These are phyloP conservation scores for Clitocybe nebularis DNA, from an alignment of 1,284 basidiomycete genomes.

Conservation along the genomic window DNA sequence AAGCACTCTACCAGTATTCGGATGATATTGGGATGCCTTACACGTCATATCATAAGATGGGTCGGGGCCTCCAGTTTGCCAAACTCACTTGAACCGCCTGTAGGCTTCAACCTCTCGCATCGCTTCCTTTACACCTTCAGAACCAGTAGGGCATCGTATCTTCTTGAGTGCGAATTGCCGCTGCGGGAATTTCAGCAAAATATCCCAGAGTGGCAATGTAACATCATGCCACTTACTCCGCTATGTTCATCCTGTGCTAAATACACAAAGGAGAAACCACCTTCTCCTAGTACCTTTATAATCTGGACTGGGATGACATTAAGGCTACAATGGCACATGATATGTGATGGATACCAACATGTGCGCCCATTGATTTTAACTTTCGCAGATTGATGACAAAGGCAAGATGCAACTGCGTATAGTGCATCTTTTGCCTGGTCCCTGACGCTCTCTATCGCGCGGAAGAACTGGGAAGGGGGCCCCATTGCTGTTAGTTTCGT, in stretches of 20 bases:
- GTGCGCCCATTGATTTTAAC: slow-evolving; percentile 93
- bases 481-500: too few relatives aligned
- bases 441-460: slow-evolving; percentile 58
- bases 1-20: slow-evolving; percentile 60
- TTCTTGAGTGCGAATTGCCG: slow-evolving; percentile 93
- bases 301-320: slow-evolving; percentile 67
- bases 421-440: slow-evolving; percentile 78
- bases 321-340: too few relatives aligned
- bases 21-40: slow-evolving; percentile 85
- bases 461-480: slow-evolving; percentile 34
- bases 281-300: slow-evolving; percentile 87
- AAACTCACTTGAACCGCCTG: slow-evolving; percentile 78
- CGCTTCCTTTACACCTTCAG: slow-evolving; percentile 78
- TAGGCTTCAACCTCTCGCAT: slow-evolving; percentile 93
- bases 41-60: neutral
- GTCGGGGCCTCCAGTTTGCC: neutral
- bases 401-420: slow-evolving; percentile 73
- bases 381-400: slow-evolving; percentile 77
- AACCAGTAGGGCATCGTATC: slow-evolving; percentile 81
- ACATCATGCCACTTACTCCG: slow-evolving; percentile 52
- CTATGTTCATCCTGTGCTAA: slow-evolving; percentile 84
- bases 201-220: neutral
- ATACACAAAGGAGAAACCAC: slow-evolving; percentile 94
- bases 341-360: slow-evolving; percentile 68
- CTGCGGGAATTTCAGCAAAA: slow-evolving; percentile 29